Evolutionary conservation across 1,284 basidiomycete species (phyloP).

Genomic region (Papiliotrema fonsecae): DNA sequence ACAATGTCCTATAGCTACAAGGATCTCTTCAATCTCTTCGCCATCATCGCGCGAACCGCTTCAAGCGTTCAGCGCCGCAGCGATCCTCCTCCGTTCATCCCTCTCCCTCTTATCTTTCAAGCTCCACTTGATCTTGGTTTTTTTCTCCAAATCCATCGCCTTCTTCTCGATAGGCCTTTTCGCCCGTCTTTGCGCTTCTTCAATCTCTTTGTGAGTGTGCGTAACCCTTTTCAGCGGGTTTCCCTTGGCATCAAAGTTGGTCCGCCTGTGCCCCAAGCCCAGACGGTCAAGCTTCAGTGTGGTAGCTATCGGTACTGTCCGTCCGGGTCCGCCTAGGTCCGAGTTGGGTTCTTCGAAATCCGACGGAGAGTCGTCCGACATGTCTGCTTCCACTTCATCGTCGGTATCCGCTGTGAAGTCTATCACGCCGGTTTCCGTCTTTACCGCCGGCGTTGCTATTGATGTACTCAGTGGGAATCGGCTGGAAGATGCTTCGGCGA

Average conservation of each 20-base stretch:
- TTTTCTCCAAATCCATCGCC: constrained; percentile 21
- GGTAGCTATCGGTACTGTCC: constrained; percentile 38
- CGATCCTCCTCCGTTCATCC: constrained; percentile 30
- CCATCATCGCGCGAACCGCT: too few species aligned
- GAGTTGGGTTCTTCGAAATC: constrained; percentile 7
- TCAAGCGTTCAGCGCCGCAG: constrained; percentile 24
- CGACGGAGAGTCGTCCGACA: constrained; percentile 10
- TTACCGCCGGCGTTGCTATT: too few species aligned
- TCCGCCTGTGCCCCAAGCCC: constrained; percentile 31
- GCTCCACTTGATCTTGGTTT: constrained; percentile 39
- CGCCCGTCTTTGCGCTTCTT: constrained; percentile 24
- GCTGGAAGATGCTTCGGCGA: too few species aligned
- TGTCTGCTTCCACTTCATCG: constrained; percentile 3
- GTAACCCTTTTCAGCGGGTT: constrained; percentile 26
- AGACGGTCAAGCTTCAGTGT: constrained; percentile 40
- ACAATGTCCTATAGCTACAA: neutral
- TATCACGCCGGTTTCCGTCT: too few species aligned
- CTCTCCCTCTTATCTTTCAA: constrained; percentile 35
- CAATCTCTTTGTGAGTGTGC: constrained; percentile 35
- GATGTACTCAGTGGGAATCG: too few species aligned
- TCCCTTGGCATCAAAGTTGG: neutral
- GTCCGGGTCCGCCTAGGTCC: constrained; percentile 25
- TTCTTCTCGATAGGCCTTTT: constrained; percentile 9
- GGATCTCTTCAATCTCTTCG: neutral
- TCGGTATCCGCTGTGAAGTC: too few species aligned